These are phyloP conservation scores for Ilex aquifolium DNA, from an alignment of 257 asterid genomes.

Conservation along the genomic window DNA sequence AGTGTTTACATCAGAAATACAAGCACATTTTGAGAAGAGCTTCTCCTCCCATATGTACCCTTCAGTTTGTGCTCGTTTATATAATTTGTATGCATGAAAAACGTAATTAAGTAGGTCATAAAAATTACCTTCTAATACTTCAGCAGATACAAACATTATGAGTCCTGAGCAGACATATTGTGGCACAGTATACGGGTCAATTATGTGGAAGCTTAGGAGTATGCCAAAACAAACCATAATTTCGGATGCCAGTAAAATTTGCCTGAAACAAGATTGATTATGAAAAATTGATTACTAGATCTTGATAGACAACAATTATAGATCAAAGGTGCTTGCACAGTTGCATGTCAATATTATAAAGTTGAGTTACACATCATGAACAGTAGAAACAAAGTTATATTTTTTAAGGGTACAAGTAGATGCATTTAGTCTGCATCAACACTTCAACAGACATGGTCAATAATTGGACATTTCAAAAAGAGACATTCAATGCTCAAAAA, in stretches of 20 bases:
- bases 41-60: too few species aligned
- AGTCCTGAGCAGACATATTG: constrained; percentile 88
- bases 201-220: constrained; percentile 70
- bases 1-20: too few species aligned
- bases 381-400: too few species aligned
- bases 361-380: too few species aligned
- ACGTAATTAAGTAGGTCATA: neutral
- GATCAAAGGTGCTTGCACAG: too few species aligned
- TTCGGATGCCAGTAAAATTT: constrained; percentile 86
- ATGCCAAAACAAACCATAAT: constrained; percentile 79
- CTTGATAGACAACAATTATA: constrained; percentile 3
- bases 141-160: constrained; percentile 92
- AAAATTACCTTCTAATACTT: constrained; percentile 79
- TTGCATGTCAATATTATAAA: too few species aligned
- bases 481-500: too few species aligned
- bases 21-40: too few species aligned
- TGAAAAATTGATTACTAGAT: constrained; percentile 10
- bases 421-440: too few species aligned
- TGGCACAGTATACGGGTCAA: constrained; percentile 60
- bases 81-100: neutral
- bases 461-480: too few species aligned
- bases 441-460: too few species aligned
- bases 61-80: neutral
- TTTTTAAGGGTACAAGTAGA: too few species aligned
- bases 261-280: constrained; percentile 50